Conservation (phyloP, 495 filamentous ascomycete genomes). For the Alectoria sarmentosa region DNA sequence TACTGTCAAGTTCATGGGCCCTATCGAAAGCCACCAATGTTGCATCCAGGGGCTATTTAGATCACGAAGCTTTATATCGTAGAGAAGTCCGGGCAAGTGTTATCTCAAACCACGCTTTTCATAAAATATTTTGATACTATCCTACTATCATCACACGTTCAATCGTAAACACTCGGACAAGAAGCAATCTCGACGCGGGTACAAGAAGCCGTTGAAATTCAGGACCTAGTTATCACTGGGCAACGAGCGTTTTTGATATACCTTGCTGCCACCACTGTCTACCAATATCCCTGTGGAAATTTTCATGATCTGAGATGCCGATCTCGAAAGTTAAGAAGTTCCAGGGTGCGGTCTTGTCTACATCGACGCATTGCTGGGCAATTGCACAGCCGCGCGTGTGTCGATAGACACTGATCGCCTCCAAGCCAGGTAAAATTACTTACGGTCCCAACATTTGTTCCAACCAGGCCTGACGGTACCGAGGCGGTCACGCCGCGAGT, state of each 20-base stretch:
- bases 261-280: neutral
- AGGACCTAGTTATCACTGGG: neutral
- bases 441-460: neutral
- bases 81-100: neutral
- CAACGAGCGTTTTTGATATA: neutral
- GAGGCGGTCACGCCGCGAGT: neutral
- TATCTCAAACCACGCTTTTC: too few relatives aligned
- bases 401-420: neutral
- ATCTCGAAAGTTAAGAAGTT: neutral
- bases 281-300: neutral
- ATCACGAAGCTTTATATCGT: neutral
- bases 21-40: neutral
- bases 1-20: neutral
- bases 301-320: neutral
- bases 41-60: neutral
- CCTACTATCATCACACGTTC: too few relatives aligned
- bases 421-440: neutral
- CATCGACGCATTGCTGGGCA: neutral
- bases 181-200: neutral
- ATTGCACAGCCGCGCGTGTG: neutral
- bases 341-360: neutral
- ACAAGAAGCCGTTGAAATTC: neutral
- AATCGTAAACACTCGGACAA: too few relatives aligned
- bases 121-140: too few relatives aligned
- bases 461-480: neutral